A percentile compares a stretch with the other conserved stretches of the same genome.
These are phyloP conservation scores for Globisporangium radiosum DNA, from an alignment of 352 stramenopile species.

Conservation along the genomic window DNA sequence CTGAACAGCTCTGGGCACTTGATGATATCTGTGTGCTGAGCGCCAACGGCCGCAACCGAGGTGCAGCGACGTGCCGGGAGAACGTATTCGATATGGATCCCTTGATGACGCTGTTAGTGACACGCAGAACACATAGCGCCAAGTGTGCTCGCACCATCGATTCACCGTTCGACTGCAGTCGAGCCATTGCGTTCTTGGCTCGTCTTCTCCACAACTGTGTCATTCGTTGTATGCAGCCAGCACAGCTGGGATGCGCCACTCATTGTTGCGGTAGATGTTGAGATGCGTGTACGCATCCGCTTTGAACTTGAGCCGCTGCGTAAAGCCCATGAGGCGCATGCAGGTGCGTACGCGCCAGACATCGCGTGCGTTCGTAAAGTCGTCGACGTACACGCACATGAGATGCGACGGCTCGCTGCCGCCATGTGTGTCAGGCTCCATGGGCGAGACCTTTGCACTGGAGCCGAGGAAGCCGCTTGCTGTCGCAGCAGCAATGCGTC, in stretches of 20 bases:
- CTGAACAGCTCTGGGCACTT: no score
- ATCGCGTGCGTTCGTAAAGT: constrained; percentile 7
- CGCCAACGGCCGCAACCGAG: no score
- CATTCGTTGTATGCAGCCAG: no score
- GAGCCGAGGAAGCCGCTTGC: not conserved
- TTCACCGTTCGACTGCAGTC: no score
- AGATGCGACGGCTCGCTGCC: constrained; percentile 1
- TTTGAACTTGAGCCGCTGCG: constrained; percentile 8
- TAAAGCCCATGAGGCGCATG: constrained; percentile 6
- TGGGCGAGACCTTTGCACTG: constrained; percentile 9
- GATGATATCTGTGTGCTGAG: no score
- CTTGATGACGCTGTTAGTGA: no score
- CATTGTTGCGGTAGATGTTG: constrained; percentile 10
- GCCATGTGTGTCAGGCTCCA: not conserved
- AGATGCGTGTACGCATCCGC: constrained; percentile 14
- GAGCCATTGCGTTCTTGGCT: no score
- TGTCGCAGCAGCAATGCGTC: not conserved
- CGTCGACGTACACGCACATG: constrained; percentile 11
- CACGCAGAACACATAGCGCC: no score
- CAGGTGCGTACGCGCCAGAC: constrained; percentile 3
- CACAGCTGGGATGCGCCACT: constrained; percentile 1
- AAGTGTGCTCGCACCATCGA: no score
- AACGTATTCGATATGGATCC: no score
- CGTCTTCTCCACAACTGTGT: no score
- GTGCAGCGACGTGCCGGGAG: no score